These are phyloP conservation scores for Tanozyma kutaoensis DNA, from an alignment of 805 yeast genomes.

Conservation along the genomic window DNA sequence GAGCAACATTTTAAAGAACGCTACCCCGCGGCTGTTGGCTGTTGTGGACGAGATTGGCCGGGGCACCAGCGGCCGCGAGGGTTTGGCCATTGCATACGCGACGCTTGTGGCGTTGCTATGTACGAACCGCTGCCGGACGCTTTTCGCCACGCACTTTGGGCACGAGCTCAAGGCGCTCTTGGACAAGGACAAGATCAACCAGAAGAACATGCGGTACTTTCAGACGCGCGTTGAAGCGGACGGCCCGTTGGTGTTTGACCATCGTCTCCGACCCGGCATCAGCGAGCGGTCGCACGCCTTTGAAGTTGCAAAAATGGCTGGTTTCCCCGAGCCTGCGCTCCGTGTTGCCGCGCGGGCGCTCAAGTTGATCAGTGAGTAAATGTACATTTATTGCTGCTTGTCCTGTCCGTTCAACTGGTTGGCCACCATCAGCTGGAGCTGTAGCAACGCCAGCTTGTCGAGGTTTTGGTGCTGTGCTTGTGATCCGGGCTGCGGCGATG, in stretches of 20 bases:
- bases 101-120: slow-evolving; percentile 43
- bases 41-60: slow-evolving; percentile 21
- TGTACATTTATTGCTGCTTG: not conserved
- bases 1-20: slow-evolving; percentile 18
- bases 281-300: slow-evolving; percentile 65
- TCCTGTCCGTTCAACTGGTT: slow-evolving; percentile 2
- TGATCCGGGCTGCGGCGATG: no score
- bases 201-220: slow-evolving; percentile 12
- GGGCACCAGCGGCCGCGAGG: slow-evolving; percentile 60
- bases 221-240: slow-evolving; percentile 18
- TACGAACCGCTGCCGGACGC: slow-evolving; percentile 48
- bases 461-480: no score
- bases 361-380: slow-evolving; percentile 1
- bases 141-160: slow-evolving; percentile 85
- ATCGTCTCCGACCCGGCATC: slow-evolving; percentile 51
- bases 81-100: slow-evolving; percentile 75
- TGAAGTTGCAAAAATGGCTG: slow-evolving; percentile 65
- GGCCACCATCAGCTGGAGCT: slow-evolving; percentile 8
- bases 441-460: slow-evolving; percentile 5
- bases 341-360: slow-evolving; percentile 31
- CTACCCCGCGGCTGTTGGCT: slow-evolving; percentile 24
- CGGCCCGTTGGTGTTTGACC: slow-evolving; percentile 31
- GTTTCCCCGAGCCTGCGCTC: slow-evolving; percentile 55
- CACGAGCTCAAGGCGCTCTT: slow-evolving; percentile 24
- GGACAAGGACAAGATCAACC: slow-evolving; percentile 13